Evolutionary conservation across 345 rosid genomes (phyloP), one percentile per base, ranked within the genome.

Genomic region (Jatropha curcas): DNA sequence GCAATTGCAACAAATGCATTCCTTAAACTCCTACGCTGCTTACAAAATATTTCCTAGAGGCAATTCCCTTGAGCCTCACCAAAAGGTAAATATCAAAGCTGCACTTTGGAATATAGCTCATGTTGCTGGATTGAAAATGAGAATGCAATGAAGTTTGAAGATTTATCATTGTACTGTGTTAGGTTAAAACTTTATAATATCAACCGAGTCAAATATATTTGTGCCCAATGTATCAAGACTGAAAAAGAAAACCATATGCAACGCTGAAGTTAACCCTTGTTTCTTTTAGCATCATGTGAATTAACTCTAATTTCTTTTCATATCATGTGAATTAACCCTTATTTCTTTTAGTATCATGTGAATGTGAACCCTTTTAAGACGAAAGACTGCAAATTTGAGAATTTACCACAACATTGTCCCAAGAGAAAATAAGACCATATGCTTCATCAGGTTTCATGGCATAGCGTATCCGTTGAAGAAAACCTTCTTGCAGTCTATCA

Each of bases 391-490:
- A 67, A 33, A 17, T 41, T 52, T 20, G 58, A 69, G 63, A 64
- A 76, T 51, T 86, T 90, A 92, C 97, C 94, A 94, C 88, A 33
- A 90, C 98, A 80, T 90, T 89, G 81, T 94, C 98, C 97, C 98
- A 94, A 24, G 98, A 92, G 88, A 94, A 92, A 73, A 92, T 86
- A 74, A 94, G 97, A 28, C 98, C 98, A 43, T 94, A 92, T 0
- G 98, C 97, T 84, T 94, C 97, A 75, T 94, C 98, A 0, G 98
- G 98, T 77, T 94, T 94, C 98, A 92, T 94, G 17, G 97, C 95
- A 77, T 94, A 94, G 25, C 98, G 95, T 74, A 94, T 85, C 55
- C 98, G 84, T 67, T 88, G 81, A 76, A 94, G 95, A 82, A 92
- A 92, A 60, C 97, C 98, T 73, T 90, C 97, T 84, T 94, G 98